phyloP scores from a whole-genome alignment of 176 grass and related monocot species.

The Musa itinerans region DNA sequence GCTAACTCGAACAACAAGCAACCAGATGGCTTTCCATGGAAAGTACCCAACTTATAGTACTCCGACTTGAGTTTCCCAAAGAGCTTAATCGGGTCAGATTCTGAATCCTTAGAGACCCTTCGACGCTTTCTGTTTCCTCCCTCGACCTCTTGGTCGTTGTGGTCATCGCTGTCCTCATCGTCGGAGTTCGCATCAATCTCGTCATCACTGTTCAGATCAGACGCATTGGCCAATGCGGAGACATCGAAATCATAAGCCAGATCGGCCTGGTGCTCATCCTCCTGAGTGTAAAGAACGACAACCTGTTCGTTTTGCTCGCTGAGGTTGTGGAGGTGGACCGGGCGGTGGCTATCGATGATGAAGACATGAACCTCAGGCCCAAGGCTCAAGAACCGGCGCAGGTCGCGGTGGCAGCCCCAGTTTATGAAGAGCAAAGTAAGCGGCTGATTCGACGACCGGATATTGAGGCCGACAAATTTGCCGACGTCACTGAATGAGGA shows the following conservation, averaged over 20 bases:
- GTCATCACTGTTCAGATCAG: conserved; percentile 44
- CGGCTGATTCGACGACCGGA: conserved; percentile 22
- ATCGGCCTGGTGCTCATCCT: conserved; percentile 74
- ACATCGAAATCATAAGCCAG: conserved; percentile 71
- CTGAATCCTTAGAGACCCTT: conserved; percentile 22
- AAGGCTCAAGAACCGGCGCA: conserved; percentile 38
- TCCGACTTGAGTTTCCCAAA: conserved; percentile 50
- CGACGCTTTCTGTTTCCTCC: conserved; percentile 33
- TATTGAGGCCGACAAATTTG: conserved; percentile 14
- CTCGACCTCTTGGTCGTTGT: conserved; percentile 30
- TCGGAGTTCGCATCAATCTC: conserved; percentile 18
- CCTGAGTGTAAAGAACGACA: conserved; percentile 57
- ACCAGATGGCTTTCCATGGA: conserved; percentile 82
- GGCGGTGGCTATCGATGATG: conserved; percentile 64
- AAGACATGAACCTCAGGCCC: conserved; percentile 34
- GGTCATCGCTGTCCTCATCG: conserved; percentile 32
- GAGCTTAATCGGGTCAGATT: conserved; percentile 50
- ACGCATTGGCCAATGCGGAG: conserved; percentile 61
- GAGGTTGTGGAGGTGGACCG: conserved; percentile 76
- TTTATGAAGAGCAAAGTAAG: conserved; percentile 62
- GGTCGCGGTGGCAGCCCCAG: conserved; percentile 73
- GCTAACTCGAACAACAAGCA: conserved; percentile 83
- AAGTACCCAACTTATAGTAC: conserved; percentile 80
- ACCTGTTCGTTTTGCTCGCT: conserved; percentile 49
- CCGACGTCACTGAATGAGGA: conserved; percentile 31